Evolutionary conservation across 768 basidiomycete genomes (phyloP).

Genomic region (Naganishia friedmannii): DNA sequence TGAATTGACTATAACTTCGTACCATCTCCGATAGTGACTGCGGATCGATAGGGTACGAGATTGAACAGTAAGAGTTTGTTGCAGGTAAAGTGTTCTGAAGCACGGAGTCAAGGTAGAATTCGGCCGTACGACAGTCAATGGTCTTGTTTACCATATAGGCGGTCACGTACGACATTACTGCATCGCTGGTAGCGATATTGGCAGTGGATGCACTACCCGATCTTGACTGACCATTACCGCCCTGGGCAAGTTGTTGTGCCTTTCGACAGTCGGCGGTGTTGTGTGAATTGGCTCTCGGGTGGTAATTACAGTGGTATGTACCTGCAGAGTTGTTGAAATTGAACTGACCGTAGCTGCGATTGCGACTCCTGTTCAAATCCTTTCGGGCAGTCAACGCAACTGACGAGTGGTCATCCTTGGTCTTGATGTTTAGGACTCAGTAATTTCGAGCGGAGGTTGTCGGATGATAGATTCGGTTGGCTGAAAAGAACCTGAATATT

Average conservation of each 20-base stretch:
- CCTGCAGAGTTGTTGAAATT: too few species aligned
- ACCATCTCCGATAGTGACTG: neutral
- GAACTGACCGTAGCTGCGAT: too few species aligned
- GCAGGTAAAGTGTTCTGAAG: neutral
- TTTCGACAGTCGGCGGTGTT: neutral
- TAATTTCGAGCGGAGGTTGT: constrained; percentile 1
- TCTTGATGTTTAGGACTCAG: neutral
- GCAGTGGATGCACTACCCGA: neutral
- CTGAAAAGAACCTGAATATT: neutral
- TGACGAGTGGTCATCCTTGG: neutral
- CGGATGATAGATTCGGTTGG: neutral
- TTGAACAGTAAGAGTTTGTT: neutral
- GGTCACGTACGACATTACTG: neutral
- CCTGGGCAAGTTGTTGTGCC: neutral
- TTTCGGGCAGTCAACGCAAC: constrained; percentile 4
- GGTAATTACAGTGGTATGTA: neutral
- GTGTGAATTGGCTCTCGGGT: neutral
- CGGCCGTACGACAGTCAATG: neutral
- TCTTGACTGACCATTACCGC: neutral
- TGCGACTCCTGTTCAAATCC: neutral
- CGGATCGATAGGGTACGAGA: neutral
- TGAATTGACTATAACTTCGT: neutral
- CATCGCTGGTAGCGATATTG: neutral
- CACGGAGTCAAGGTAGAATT: constrained; percentile 4
- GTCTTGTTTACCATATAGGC: neutral